Evolutionary conservation across 1,284 basidiomycete genomes (phyloP).

Genomic region (Xerocomus nothofagi): DNA sequence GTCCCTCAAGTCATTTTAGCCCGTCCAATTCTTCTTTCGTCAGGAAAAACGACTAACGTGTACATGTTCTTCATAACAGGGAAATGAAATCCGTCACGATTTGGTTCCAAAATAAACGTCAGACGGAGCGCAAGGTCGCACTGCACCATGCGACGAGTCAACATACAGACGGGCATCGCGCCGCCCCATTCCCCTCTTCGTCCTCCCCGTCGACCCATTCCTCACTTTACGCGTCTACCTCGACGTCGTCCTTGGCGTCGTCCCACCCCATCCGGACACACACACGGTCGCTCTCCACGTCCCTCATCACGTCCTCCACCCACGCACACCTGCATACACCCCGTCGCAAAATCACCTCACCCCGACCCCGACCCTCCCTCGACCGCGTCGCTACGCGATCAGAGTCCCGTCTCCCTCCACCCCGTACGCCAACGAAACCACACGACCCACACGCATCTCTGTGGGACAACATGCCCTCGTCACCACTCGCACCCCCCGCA

Average conservation of each 20-base stretch:
- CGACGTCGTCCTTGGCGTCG: conserved; percentile 17
- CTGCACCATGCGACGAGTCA: conserved; percentile 42
- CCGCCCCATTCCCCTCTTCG: conserved; percentile 8
- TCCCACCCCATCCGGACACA: conserved; percentile 36
- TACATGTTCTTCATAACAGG: conserved; percentile 37
- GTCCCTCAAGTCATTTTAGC: neutral
- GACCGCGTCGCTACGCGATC: conserved; percentile 61
- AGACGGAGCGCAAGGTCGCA: conserved; percentile 67
- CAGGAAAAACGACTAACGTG: conserved; percentile 10
- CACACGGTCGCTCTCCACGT: conserved; percentile 18
- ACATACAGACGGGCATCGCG: conserved; percentile 13
- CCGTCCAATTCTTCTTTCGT: neutral
- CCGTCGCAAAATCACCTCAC: conserved; percentile 29
- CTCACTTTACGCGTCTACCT: conserved; percentile 26
- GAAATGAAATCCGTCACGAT: conserved; percentile 77
- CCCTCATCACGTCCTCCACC: conserved; percentile 3
- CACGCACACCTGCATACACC: conserved; percentile 25
- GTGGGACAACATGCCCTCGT: conserved; percentile 75
- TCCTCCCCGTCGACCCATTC: conserved; percentile 16
- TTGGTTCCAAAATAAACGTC: conserved; percentile 82
- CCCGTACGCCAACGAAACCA: conserved; percentile 45
- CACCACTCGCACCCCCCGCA: conserved; percentile 52
- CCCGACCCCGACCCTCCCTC: conserved; percentile 44
- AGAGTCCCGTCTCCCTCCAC: conserved; percentile 48
- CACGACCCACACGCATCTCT: conserved; percentile 39